Conservation (phyloP, 352 stramenopile genomes). For the Globisporangium lucens region DNA sequence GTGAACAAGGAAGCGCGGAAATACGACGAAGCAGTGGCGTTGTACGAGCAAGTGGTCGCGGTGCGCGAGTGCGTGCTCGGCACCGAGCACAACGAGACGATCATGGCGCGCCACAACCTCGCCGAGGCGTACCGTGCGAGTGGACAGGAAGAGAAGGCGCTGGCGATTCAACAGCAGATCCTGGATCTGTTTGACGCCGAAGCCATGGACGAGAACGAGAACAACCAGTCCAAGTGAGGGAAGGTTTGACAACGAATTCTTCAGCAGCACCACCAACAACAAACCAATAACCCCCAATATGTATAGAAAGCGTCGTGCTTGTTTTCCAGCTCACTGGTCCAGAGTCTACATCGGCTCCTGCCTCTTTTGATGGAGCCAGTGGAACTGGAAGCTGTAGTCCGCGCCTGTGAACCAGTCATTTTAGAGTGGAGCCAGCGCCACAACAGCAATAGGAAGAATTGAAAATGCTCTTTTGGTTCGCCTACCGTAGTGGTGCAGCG, state of each 20-base stretch:
- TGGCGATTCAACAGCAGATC: constrained; percentile 79
- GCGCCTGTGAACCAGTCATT: background rate
- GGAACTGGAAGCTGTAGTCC: constrained; percentile 10
- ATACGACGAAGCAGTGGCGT: constrained; percentile 59
- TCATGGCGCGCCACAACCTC: constrained; percentile 81
- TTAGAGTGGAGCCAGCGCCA: background rate
- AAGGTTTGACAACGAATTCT: background rate
- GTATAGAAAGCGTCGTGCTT: constrained; percentile 1
- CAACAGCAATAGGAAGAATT: background rate
- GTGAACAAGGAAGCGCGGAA: constrained; percentile 73
- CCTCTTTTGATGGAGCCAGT: constrained; percentile 1
- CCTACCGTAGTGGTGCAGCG: constrained; percentile 9
- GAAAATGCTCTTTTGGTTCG: background rate
- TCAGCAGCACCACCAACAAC: no score
- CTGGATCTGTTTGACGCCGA: constrained; percentile 68
- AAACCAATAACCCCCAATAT: background rate
- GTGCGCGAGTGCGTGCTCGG: constrained; percentile 65
- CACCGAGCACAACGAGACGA: constrained; percentile 69
- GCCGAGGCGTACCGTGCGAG: constrained; percentile 72
- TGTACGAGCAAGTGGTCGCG: constrained; percentile 68
- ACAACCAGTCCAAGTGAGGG: constrained; percentile 14
- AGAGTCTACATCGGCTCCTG: background rate
- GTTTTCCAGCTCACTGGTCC: background rate
- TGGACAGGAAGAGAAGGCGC: constrained; percentile 73
- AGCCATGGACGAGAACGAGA: constrained; percentile 24